phyloP scores from a whole-genome alignment of 495 filamentous ascomycete genomes.

The Lasiosphaeria hispida region DNA sequence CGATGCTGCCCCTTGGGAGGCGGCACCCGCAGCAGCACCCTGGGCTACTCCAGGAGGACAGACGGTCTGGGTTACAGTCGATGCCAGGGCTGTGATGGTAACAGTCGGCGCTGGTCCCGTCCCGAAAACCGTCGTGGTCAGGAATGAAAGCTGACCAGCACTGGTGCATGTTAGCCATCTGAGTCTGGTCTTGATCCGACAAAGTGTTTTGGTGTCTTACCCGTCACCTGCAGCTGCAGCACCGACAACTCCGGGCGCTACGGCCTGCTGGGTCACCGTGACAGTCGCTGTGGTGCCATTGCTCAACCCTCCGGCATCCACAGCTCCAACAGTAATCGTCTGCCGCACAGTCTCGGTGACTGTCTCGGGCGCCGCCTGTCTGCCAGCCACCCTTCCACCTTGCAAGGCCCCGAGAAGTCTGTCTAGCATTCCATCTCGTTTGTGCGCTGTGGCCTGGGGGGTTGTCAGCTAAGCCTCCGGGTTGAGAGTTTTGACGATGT shows the following conservation, averaged over 20 bases:
- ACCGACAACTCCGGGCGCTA: conserved; percentile 1
- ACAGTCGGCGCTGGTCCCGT: conserved; percentile 35
- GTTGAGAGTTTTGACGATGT: conserved; percentile 1
- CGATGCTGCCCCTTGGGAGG: background rate
- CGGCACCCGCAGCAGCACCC: conserved; percentile 14
- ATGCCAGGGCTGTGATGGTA: conserved; percentile 41
- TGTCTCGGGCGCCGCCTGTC: conserved; percentile 24
- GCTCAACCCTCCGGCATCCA: conserved; percentile 17
- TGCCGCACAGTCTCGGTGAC: conserved; percentile 41
- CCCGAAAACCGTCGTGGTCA: conserved; percentile 38
- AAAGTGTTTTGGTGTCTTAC: background rate
- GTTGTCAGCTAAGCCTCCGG: background rate
- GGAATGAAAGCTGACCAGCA: conserved; percentile 33
- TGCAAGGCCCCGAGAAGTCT: conserved; percentile 25
- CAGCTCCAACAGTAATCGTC: conserved; percentile 33
- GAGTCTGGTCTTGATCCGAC: background rate
- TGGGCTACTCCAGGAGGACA: conserved; percentile 17
- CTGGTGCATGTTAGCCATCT: background rate
- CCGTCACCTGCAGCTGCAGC: background rate
- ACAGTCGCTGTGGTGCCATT: conserved; percentile 34
- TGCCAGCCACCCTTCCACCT: conserved; percentile 15
- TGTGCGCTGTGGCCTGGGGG: conserved; percentile 37
- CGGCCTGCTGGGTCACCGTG: conserved; percentile 28
- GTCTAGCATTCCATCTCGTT: conserved; percentile 31
- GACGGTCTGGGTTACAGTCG: conserved; percentile 38